phyloP scores from a whole-genome alignment of 1,284 basidiomycete genomes.

The Inonotus hispidus region DNA sequence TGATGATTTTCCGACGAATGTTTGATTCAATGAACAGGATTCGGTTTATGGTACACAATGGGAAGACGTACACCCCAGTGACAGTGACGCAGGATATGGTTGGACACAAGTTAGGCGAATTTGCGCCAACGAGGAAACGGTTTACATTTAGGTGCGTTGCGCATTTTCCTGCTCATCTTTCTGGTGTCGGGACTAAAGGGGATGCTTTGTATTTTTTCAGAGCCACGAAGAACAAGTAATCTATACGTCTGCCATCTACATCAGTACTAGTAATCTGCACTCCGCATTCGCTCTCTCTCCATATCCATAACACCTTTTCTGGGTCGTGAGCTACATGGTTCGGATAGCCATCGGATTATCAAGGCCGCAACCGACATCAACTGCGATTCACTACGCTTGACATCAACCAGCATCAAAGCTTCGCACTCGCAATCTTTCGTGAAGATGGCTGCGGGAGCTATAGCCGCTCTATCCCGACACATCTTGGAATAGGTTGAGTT shows the following conservation, averaged over 20 bases:
- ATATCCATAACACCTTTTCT: too few species aligned
- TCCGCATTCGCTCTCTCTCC: neutral
- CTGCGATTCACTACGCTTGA: too few species aligned
- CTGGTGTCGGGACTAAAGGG: neutral
- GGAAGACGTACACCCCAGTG: slow-evolving; percentile 86
- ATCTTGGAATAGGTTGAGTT: too few species aligned
- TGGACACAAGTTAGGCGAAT: slow-evolving; percentile 96
- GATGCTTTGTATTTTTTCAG: slow-evolving; percentile 20
- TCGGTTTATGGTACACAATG: slow-evolving; percentile 91
- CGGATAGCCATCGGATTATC: neutral
- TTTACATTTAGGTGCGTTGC: slow-evolving; percentile 63
- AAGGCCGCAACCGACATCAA: neutral
- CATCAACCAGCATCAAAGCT: too few species aligned
- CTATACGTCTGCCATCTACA: neutral
- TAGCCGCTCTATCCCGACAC: too few species aligned
- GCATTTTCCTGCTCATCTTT: neutral
- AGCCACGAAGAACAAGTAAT: slow-evolving; percentile 32
- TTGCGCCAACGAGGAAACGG: slow-evolving; percentile 80
- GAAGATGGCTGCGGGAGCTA: too few species aligned
- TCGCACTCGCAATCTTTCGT: too few species aligned
- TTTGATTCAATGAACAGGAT: slow-evolving; percentile 39
- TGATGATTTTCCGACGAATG: neutral
- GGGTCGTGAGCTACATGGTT: neutral
- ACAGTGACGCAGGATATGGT: slow-evolving; percentile 95
- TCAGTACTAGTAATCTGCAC: neutral